Conservation (phyloP, 495 filamentous ascomycete species). For the Collariella sp. region DNA sequence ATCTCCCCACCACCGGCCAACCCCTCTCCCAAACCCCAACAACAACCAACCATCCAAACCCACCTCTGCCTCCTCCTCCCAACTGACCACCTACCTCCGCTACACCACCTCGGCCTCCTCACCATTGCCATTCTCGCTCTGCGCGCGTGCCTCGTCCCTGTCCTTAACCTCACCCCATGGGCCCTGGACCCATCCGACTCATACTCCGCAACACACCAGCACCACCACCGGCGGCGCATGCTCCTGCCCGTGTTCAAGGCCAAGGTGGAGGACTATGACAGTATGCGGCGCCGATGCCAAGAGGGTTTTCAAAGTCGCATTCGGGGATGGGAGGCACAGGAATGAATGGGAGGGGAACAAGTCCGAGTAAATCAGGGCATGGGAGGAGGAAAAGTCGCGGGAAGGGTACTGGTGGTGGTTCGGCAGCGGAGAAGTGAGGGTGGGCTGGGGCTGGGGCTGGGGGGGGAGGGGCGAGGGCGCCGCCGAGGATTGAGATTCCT, state of each 20-base stretch:
- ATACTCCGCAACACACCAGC: not conserved
- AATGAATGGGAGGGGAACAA: slow-evolving; percentile 13
- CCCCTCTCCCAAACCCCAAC: slow-evolving; percentile 33
- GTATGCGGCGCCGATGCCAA: slow-evolving; percentile 21
- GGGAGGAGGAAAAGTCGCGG: slow-evolving; percentile 10
- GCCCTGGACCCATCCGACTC: slow-evolving; percentile 28
- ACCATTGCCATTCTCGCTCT: slow-evolving; percentile 52
- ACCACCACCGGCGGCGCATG: not conserved
- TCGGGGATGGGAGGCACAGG: too few relatives aligned
- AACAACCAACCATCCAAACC: slow-evolving; percentile 60
- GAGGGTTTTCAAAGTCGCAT: slow-evolving; percentile 21
- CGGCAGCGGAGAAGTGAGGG: too few relatives aligned
- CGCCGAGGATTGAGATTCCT: slow-evolving; percentile 38
- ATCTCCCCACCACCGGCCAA: slow-evolving; percentile 50
- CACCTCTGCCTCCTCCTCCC: slow-evolving; percentile 90
- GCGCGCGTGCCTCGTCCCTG: slow-evolving; percentile 50
- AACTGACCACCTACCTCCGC: slow-evolving; percentile 69
- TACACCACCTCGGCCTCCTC: slow-evolving; percentile 58
- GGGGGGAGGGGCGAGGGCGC: slow-evolving; percentile 27
- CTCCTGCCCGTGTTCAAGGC: slow-evolving; percentile 40
- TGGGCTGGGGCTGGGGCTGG: slow-evolving; percentile 30
- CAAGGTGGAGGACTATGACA: slow-evolving; percentile 39
- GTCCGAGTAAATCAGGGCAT: slow-evolving; percentile 9
- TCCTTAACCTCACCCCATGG: slow-evolving; percentile 37
- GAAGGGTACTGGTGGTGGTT: too few relatives aligned